Base-by-base conservation (phyloP, 169 alveolate species). In the Plasmodium vivax region DNA sequence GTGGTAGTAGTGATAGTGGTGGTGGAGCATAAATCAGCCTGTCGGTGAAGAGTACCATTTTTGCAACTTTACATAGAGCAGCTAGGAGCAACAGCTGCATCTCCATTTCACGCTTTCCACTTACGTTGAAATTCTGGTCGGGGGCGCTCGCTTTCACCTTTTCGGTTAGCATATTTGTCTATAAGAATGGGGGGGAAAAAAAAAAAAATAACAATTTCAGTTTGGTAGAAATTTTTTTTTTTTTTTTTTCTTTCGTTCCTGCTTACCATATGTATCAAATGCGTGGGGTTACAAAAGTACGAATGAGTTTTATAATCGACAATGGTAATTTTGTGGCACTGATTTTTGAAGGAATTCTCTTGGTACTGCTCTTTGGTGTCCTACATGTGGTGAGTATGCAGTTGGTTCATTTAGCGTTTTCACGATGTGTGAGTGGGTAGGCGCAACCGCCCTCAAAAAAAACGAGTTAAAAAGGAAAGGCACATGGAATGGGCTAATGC, bases 281-380 rank as follows among this genome's bases (percentile, higher is more conserved):
- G 94, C 1, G 82, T 43, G 47, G 94, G 94, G 51, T 88, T 88
- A 32, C 94, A 88, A 88, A 88, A 88, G 83, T 77, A 88, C 3
- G 94, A 74, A 79, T 88, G 90, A 3, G 94, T 88, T 51, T 80
- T 88, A 81, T 88, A 88, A 79, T 88, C 90, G 72, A 88, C 94
- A 8, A 80, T 79, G 72, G 82, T 83, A 80, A 88, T 88, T 88
- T 88, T 51, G 51, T 79, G 80, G 27, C 94, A 88, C 36, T 88
- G 94, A 71, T 88, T 88, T 80, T 88, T 88, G 74, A 88, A 88
- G 32, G 94, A 80, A 38, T 79, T 88, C n/a, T 80, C 83, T 88
- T 88, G 94, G 47, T 88, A 88, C 45, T 88, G 82, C 34, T 88
- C 94, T 68, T 79, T 88, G 14, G 94, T 88, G 45, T 88, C 94